Conservation (phyloP, 2,329 filamentous ascomycete species). For the Juglanconis oblonga region DNA sequence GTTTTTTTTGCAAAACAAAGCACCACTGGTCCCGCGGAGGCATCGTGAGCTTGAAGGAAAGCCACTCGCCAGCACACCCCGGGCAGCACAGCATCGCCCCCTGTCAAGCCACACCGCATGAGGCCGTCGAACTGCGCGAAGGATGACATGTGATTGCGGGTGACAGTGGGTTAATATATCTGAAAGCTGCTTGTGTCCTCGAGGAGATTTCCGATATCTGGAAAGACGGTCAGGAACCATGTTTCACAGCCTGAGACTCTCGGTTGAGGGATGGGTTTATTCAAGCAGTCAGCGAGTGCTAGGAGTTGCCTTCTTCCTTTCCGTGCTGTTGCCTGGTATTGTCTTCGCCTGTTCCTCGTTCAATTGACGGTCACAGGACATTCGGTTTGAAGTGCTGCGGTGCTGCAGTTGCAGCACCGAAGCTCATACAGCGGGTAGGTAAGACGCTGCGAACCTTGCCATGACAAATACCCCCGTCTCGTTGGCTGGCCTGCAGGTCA, state of each 20-base stretch:
- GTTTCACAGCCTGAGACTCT: conserved; percentile 4
- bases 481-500: not conserved
- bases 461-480: not conserved
- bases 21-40: not conserved
- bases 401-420: not conserved
- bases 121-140: not conserved
- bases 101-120: conserved; percentile 11
- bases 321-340: not conserved
- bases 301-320: not conserved
- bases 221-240: not conserved
- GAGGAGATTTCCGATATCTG: not conserved
- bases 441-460: not conserved
- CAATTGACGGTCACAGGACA: not conserved
- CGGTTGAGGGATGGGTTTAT: not conserved
- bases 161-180: not conserved
- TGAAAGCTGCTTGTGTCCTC: not conserved
- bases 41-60: conserved; percentile 4
- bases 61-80: conserved; percentile 1
- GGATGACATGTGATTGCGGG: conserved; percentile 2
- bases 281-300: not conserved
- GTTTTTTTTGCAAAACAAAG: not conserved
- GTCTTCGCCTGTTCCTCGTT: not conserved
- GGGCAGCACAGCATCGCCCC: conserved; percentile 3
- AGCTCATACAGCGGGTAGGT: not conserved
- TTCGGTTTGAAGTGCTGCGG: too few relatives aligned